Evolutionary conservation across 805 yeast genomes (phyloP), one percentile per base, ranked within the genome.

Genomic region (Pichia manshurica): DNA sequence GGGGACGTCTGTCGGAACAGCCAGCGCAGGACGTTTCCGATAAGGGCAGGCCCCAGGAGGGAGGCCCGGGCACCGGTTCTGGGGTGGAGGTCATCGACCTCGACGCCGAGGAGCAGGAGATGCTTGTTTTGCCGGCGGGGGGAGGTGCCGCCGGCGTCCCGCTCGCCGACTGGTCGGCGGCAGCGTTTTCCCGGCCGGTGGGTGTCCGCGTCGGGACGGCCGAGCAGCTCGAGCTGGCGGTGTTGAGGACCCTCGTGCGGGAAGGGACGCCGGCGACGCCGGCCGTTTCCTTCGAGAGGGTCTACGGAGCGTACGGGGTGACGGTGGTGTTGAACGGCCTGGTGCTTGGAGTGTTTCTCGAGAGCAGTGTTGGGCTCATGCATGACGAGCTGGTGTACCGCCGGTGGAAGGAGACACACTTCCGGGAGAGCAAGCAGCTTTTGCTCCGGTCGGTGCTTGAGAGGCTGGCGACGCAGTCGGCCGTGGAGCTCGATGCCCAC

Each of bases 311-410:
- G 16, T 17, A 17, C n/a, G 25, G 20, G 25, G 22, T 19, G 22
- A 37, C 40, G 25, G 22, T 17, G 16, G 44, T 29, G 44, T 17
- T 41, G 23, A 39, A 39, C 23, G 42, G 42, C 20, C 22, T 39
- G 21, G 42, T 39, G 29, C 23, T 39, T 17, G 15, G 32, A 16
- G 42, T 17, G 23, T 39, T 33, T n/a, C 9, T 33, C 36, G 36
- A 33, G 17, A 33, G 36, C 36, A 17, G 20, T 15, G 36, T 33
- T 8, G 20, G 36, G 36, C 20, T 33, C 20, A 17, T 15, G 36
- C 16, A 17, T 13, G 36, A 33, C 36, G 16, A 15, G 20, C 20
- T n/a, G 12, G 36, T 33, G 36, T 17, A 33, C 36, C 6, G 36
- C 36, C 17, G 36, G 17, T 33, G 36, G 36, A 17, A 15, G 36